Conservation (phyloP, 2,329 filamentous ascomycete genomes). For the Shiraia bambusicola region DNA sequence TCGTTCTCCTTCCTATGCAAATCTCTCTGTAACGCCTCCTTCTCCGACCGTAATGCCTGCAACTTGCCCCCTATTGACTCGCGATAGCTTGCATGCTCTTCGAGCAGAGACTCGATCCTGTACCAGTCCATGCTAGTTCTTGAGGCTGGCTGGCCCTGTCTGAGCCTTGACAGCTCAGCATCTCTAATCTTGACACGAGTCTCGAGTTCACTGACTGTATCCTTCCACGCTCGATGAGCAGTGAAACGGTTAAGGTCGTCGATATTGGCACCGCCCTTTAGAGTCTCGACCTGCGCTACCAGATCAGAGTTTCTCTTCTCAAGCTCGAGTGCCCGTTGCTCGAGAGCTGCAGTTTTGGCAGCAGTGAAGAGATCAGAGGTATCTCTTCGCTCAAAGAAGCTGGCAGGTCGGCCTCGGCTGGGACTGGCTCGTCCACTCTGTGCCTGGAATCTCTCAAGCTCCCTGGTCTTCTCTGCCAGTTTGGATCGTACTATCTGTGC, state of each 20-base stretch:
- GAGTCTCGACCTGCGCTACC: slow-evolving; percentile 28
- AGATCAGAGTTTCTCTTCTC: slow-evolving; percentile 45
- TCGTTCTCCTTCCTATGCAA: slow-evolving; percentile 45
- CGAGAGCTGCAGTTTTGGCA: slow-evolving; percentile 46
- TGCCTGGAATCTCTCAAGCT: slow-evolving; percentile 33
- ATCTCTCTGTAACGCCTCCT: slow-evolving; percentile 44
- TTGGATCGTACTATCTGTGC: slow-evolving; percentile 44
- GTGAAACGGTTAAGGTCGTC: slow-evolving; percentile 38
- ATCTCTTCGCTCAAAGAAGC: slow-evolving; percentile 38
- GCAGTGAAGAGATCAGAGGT: slow-evolving; percentile 46
- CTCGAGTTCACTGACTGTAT: slow-evolving; percentile 33
- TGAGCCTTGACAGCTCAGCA: slow-evolving; percentile 28
- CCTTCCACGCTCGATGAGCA: slow-evolving; percentile 42
- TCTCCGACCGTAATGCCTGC: slow-evolving; percentile 44
- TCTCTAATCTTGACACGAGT: slow-evolving; percentile 35
- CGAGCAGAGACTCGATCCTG: slow-evolving; percentile 43
- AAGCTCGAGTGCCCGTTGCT: slow-evolving; percentile 47
- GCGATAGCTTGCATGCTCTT: slow-evolving; percentile 43
- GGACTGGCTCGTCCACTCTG: slow-evolving; percentile 28
- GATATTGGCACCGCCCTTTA: slow-evolving; percentile 31
- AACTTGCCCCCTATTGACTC: slow-evolving; percentile 42
- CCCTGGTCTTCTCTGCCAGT: slow-evolving; percentile 45
- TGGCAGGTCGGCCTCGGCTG: slow-evolving; percentile 28
- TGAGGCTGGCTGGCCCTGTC: slow-evolving; percentile 8
- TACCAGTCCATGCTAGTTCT: slow-evolving; percentile 30